Percentiles rank a stretch among this genome's conserved stretches.
phyloP scores from a whole-genome alignment of 2,329 filamentous ascomycete genomes.

The Exophiala sp. region DNA sequence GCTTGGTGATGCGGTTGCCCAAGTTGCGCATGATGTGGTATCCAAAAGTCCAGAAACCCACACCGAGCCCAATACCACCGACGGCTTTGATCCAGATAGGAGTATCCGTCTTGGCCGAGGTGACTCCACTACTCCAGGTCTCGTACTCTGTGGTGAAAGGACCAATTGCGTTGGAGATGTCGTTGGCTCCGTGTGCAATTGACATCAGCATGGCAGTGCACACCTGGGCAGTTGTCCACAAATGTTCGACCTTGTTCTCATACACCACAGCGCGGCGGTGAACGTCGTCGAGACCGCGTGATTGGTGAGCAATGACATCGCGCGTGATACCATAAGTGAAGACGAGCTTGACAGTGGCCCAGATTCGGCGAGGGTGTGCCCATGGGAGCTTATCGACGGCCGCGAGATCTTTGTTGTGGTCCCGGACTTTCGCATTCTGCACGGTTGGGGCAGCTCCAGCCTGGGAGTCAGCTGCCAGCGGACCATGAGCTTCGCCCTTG shows the following conservation, averaged over 20 bases:
- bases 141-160: slow-evolving; percentile 67
- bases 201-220: slow-evolving; percentile 49
- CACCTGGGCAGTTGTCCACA: slow-evolving; percentile 52
- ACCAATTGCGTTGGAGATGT: slow-evolving; percentile 68
- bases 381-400: slow-evolving; percentile 5
- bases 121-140: slow-evolving; percentile 61
- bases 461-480: not conserved
- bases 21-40: slow-evolving; percentile 85
- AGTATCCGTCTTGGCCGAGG: slow-evolving; percentile 61
- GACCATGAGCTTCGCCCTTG: not conserved
- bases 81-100: slow-evolving; percentile 74
- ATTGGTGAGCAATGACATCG: slow-evolving; percentile 3
- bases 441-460: not conserved
- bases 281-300: not conserved
- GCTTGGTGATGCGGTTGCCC: slow-evolving; percentile 75
- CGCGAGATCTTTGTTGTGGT: not conserved
- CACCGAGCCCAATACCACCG: slow-evolving; percentile 57
- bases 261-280: slow-evolving; percentile 61
- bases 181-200: slow-evolving; percentile 67
- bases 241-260: slow-evolving; percentile 65
- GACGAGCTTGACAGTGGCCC: slow-evolving; percentile 11
- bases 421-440: not conserved
- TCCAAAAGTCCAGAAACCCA: slow-evolving; percentile 69
- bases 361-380: slow-evolving; percentile 10
- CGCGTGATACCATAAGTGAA: slow-evolving; percentile 8